Evolutionary conservation across 1,284 basidiomycete genomes (phyloP), one percentile per base, ranked within the genome.

Genomic region (Kwoniella shivajii): DNA sequence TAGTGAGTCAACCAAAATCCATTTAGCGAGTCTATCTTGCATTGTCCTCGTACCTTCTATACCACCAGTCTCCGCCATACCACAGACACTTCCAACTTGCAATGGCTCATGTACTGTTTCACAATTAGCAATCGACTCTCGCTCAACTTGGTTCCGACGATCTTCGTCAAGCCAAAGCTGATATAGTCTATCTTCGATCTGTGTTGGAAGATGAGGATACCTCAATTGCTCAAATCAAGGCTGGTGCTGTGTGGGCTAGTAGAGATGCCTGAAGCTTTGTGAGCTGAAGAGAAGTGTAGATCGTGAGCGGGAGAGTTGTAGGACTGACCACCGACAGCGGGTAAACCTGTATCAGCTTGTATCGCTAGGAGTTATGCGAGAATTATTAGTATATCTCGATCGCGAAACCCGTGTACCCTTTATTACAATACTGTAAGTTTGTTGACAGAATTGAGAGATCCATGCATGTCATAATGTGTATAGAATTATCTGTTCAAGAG

Each of bases 121-220:
- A 13, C 14, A 14, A 27, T 24, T 34, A 66, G 65, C 60, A 67
- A 63, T 48, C 57, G 11, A 49, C 47, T 18, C 54, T 68, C 1
- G 52, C 59, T 14, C 57, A 60, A 38, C 55, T 68, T 3, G 56
- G 50, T 20, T 42, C 36, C 6, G 38, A 59, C 11, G 50, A 61
- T 27, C 54, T 57, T 11, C 50, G 58, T n/a, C 66, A 68, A 41
- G 61, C 66, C 11, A 52, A 43, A 49, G 64, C 64, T 9, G 66
- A 65, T 53, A 59, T 68, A 30, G 53, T 64, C 14, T 68, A 63
- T 42, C 45, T 68, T 18, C 39, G 54, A 22, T 31, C 56, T 6
- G 50, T 68, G 18, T 41, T 68, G 1, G 55, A 61, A 14, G 60
- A 54, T 2, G 57, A 62, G 33, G 60, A 43, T 1, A 6, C 16